phyloP scores from a whole-genome alignment of 495 filamentous ascomycete genomes.

The Apodospora peruviana region DNA sequence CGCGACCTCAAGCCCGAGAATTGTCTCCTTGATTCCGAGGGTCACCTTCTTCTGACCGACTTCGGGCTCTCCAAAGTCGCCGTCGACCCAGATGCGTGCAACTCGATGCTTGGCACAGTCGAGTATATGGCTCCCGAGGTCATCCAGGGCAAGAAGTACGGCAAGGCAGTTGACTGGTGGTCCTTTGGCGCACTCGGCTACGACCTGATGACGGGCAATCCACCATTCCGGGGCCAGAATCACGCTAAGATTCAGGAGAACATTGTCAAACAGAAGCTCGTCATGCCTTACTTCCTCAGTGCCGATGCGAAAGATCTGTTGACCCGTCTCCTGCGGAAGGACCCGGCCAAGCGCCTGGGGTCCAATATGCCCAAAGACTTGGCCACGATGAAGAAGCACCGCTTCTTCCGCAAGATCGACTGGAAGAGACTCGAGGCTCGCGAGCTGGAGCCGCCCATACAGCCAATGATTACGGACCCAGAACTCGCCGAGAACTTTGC shows the following conservation, averaged over 20 bases:
- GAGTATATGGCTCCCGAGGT: constrained; percentile 99
- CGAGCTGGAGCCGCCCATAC: constrained; percentile 79
- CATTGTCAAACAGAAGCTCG: constrained; percentile 84
- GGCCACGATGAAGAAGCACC: constrained; percentile 78
- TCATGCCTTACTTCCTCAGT: constrained; percentile 79
- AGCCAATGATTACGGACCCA: constrained; percentile 88
- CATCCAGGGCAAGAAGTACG: constrained; percentile 76
- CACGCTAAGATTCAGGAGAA: constrained; percentile 88
- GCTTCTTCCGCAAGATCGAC: constrained; percentile 95
- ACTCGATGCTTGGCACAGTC: constrained; percentile 84
- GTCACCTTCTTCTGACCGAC: constrained; percentile 91
- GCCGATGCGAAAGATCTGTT: constrained; percentile 90
- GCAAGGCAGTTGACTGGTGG: constrained; percentile 97
- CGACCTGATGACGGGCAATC: constrained; percentile 84
- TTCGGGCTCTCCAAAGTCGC: constrained; percentile 95
- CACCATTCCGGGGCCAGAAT: constrained; percentile 87
- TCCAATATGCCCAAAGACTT: constrained; percentile 84
- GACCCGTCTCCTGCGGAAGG: constrained; percentile 81
- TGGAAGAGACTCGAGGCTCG: constrained; percentile 76
- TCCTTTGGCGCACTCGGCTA: constrained; percentile 87
- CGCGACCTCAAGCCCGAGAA: constrained; percentile 97
- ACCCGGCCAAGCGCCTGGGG: constrained; percentile 82
- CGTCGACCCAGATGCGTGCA: constrained; percentile 75
- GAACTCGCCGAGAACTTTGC: constrained; percentile 94
- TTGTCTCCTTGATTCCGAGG: constrained; percentile 84